A percentile compares a stretch with the other conserved stretches of the same genome.
phyloP scores from a whole-genome alignment of 768 basidiomycete genomes.

The Termitomyces sp. region DNA sequence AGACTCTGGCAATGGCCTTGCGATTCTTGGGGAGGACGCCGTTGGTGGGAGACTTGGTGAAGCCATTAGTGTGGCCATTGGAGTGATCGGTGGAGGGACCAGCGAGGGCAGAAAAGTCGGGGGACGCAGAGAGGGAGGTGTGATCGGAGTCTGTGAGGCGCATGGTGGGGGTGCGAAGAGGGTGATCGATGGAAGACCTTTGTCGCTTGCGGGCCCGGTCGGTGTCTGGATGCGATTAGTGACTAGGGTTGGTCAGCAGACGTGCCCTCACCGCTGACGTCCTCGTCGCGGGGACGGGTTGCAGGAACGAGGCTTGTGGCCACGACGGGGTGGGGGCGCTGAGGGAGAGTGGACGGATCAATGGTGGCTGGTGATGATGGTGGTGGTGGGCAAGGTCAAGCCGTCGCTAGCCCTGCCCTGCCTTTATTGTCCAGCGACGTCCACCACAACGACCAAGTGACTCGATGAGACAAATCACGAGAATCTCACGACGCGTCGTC shows the following conservation, averaged over 20 bases:
- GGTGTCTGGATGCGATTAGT: constrained; percentile 17
- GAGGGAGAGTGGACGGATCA: constrained; percentile 63
- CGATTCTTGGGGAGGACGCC: constrained; percentile 47
- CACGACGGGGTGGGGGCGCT: constrained; percentile 52
- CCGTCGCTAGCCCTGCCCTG: not conserved
- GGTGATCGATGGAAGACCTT: constrained; percentile 49
- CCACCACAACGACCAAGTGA: constrained; percentile 14
- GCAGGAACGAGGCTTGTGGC: constrained; percentile 56
- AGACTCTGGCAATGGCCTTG: constrained; percentile 58
- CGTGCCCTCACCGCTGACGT: constrained; percentile 33
- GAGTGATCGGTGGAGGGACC: constrained; percentile 55
- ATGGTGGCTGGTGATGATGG: constrained; percentile 39
- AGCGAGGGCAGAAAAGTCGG: constrained; percentile 41
- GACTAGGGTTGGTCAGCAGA: constrained; percentile 11
- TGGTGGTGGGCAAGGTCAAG: constrained; percentile 13
- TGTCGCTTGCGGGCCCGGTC: constrained; percentile 69
- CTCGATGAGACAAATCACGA: constrained; percentile 27
- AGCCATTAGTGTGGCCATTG: constrained; percentile 43
- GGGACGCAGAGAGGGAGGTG: constrained; percentile 44
- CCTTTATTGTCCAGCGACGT: constrained; percentile 19
- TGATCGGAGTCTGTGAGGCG: constrained; percentile 52
- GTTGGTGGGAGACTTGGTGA: constrained; percentile 26
- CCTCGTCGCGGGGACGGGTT: constrained; percentile 63
- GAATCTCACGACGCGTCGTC: constrained; percentile 10
- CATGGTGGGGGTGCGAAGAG: constrained; percentile 39